phyloP scores from a whole-genome alignment of 2,329 filamentous ascomycete genomes.

The Colletotrichum sojae region DNA sequence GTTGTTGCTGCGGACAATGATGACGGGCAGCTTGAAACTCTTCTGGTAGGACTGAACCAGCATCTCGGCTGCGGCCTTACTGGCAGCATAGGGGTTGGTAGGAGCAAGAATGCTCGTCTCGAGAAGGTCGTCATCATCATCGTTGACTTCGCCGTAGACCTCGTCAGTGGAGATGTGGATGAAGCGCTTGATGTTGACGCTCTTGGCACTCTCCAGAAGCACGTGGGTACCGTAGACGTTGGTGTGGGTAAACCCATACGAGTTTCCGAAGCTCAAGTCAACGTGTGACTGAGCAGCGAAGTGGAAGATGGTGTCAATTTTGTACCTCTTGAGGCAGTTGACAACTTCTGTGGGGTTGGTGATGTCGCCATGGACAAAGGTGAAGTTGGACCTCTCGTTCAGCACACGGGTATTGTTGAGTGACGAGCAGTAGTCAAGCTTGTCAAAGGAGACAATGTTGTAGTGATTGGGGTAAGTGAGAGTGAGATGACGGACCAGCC shows the following conservation, averaged over 20 bases:
- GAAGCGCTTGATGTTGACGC: slow-evolving; percentile 79
- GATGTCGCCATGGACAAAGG: slow-evolving; percentile 85
- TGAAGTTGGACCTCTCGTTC: slow-evolving; percentile 78
- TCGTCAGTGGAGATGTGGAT: slow-evolving; percentile 89
- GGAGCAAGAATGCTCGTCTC: slow-evolving; percentile 83
- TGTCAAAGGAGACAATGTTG: slow-evolving; percentile 87
- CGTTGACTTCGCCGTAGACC: slow-evolving; percentile 85
- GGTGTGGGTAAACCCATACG: slow-evolving; percentile 84
- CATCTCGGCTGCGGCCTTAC: slow-evolving; percentile 88
- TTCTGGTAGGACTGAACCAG: slow-evolving; percentile 89
- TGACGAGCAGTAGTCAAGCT: slow-evolving; percentile 86
- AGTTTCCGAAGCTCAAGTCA: slow-evolving; percentile 86
- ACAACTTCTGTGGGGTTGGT: slow-evolving; percentile 79
- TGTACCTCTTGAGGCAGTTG: slow-evolving; percentile 77
- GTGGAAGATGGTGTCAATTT: slow-evolving; percentile 85
- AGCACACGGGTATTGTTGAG: slow-evolving; percentile 83
- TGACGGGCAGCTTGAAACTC: slow-evolving; percentile 84
- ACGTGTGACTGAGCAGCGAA: slow-evolving; percentile 91
- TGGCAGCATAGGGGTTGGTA: slow-evolving; percentile 86
- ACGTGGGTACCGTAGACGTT: slow-evolving; percentile 91
- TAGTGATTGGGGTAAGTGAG: slow-evolving; percentile 81
- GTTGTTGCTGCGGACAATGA: slow-evolving; percentile 87
- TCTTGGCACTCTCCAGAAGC: slow-evolving; percentile 82
- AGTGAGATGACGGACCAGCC: slow-evolving; percentile 84
- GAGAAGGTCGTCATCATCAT: slow-evolving; percentile 78